Evolutionary conservation across 768 basidiomycete genomes (phyloP).

Genomic region (Hygrophorus russula): DNA sequence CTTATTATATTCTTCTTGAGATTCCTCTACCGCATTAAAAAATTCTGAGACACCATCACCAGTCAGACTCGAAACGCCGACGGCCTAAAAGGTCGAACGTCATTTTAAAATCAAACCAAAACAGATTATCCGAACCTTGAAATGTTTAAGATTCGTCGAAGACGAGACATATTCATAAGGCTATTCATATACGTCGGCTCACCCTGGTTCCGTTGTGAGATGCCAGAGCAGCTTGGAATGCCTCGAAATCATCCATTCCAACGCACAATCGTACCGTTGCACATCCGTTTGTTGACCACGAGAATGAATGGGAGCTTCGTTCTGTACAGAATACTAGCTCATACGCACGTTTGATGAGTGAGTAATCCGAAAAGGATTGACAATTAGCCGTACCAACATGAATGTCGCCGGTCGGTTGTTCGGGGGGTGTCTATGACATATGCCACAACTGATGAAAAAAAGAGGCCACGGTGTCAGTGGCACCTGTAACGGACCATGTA

Average conservation of each 20-base stretch:
- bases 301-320: constrained; percentile 95
- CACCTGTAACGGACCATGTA: constrained; percentile 98
- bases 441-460: constrained; percentile 89
- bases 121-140: constrained; percentile 49
- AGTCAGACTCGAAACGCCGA: constrained; percentile 92
- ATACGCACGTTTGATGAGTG: background rate
- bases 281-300: constrained; percentile 98
- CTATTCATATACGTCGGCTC: constrained; percentile 98
- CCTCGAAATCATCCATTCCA: constrained; percentile 99
- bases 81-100: constrained; percentile 42
- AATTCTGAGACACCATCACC: constrained; percentile 91
- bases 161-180: constrained; percentile 94
- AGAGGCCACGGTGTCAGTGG: constrained; percentile 94
- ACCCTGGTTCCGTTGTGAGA: constrained; percentile 56
- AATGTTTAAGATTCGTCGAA: constrained; percentile 96
- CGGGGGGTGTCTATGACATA: constrained; percentile 97
- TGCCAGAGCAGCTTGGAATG: constrained; percentile 81
- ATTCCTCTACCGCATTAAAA: constrained; percentile 83
- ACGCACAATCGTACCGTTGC: constrained; percentile 77
- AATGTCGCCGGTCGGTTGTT: constrained; percentile 90
- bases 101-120: background rate
- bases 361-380: background rate
- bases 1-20: constrained; percentile 82
- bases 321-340: constrained; percentile 84
- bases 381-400: too few relatives aligned